These are phyloP conservation scores for Magnaporthales sp. DNA, from an alignment of 2,329 filamentous ascomycete genomes.

Conservation along the genomic window DNA sequence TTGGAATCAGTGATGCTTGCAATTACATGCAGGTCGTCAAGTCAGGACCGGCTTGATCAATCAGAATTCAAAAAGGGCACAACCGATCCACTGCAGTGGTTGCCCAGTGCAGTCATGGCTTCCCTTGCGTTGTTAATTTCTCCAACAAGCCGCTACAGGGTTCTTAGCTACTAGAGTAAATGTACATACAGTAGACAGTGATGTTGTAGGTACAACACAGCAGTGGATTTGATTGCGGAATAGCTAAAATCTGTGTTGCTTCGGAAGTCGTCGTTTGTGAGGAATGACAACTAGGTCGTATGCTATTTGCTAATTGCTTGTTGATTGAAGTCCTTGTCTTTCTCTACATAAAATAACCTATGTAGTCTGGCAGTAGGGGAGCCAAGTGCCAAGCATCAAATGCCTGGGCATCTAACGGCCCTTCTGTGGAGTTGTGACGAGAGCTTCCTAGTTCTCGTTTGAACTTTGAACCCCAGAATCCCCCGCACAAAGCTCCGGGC, in stretches of 20 bases:
- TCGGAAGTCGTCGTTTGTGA: too few species aligned
- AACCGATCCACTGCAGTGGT: too few species aligned
- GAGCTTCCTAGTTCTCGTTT: background rate
- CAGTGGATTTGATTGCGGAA: too few species aligned
- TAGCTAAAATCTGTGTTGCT: too few species aligned
- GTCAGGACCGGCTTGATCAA: too few species aligned
- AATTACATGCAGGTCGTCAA: background rate
- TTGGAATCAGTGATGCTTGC: background rate
- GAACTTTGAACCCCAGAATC: background rate
- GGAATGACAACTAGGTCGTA: too few species aligned
- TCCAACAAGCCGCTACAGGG: background rate
- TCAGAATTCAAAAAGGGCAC: too few species aligned
- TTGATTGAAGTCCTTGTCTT: too few species aligned
- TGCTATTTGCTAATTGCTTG: too few species aligned
- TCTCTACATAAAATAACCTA: too few species aligned
- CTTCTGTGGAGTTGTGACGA: background rate
- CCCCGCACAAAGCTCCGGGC: background rate
- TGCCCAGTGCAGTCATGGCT: background rate
- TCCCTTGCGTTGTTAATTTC: background rate
- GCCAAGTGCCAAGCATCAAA: background rate
- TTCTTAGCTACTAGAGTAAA: background rate
- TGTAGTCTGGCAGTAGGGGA: too few species aligned
- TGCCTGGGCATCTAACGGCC: background rate
- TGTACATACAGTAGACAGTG: background rate
- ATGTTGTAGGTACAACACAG: background rate